A percentile compares a stretch with the other conserved stretches of the same genome.
Evolutionary conservation across 495 filamentous ascomycete species (phyloP).

Genomic region (Xylaria grammica): DNA sequence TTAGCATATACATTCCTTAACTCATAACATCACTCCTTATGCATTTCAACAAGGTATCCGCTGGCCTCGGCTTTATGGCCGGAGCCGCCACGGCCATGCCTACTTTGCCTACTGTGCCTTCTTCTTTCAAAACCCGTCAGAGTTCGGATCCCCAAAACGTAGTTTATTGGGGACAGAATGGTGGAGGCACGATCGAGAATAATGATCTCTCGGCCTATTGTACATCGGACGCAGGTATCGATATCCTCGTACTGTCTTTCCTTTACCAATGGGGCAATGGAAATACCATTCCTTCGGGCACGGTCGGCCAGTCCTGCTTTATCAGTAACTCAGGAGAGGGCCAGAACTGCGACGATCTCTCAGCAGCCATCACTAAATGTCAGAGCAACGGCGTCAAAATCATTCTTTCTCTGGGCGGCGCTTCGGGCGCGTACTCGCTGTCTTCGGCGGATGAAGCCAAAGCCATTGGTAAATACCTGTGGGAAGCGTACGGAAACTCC

Average conservation of each 20-base stretch:
- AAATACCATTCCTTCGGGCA: conserved; percentile 40
- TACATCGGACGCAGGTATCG: conserved; percentile 42
- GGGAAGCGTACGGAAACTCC: conserved; percentile 58
- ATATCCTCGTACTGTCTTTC: conserved; percentile 61
- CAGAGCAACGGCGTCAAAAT: conserved; percentile 56
- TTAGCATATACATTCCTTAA: conserved; percentile 29
- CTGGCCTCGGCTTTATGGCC: conserved; percentile 37
- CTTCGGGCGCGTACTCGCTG: conserved; percentile 46
- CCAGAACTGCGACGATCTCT: conserved; percentile 52
- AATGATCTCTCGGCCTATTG: conserved; percentile 52
- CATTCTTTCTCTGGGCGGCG: conserved; percentile 57
- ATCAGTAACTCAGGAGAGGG: conserved; percentile 37
- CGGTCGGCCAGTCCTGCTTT: conserved; percentile 47
- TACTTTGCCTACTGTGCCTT: not conserved
- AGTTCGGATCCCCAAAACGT: conserved; percentile 41
- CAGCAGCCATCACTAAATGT: conserved; percentile 54
- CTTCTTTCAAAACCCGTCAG: conserved; percentile 29
- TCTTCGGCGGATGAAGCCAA: conserved; percentile 47
- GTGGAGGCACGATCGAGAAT: conserved; percentile 46
- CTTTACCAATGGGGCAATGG: conserved; percentile 49
- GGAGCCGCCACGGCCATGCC: conserved; percentile 38
- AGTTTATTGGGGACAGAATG: conserved; percentile 54
- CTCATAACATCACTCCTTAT: conserved; percentile 30
- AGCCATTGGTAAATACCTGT: conserved; percentile 54
- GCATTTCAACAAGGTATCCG: conserved; percentile 36